These are phyloP conservation scores for Saturnispora hagleri DNA, from an alignment of 805 yeast species.

Conservation along the genomic window DNA sequence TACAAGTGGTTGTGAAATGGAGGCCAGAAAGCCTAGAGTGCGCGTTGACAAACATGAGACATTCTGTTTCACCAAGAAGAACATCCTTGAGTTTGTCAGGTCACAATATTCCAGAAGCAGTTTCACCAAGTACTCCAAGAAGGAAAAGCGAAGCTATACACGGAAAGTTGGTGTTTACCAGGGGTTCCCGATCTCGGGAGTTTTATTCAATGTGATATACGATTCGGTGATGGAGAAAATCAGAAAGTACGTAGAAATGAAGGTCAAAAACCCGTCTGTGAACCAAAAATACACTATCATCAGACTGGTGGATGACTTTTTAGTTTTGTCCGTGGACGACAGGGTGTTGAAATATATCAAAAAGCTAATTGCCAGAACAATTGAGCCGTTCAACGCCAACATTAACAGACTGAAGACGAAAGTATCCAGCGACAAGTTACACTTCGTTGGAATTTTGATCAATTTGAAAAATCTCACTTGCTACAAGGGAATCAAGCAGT, in stretches of 20 bases:
- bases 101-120: slow-evolving; percentile 48
- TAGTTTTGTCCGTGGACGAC: slow-evolving; percentile 47
- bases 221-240: slow-evolving; percentile 42
- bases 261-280: background rate
- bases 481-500: slow-evolving; percentile 22
- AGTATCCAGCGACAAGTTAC: slow-evolving; percentile 16
- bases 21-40: background rate
- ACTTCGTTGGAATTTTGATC: slow-evolving; percentile 37
- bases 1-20: background rate
- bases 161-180: slow-evolving; percentile 71
- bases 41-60: slow-evolving; percentile 13
- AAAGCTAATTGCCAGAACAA: slow-evolving; percentile 27
- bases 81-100: slow-evolving; percentile 37
- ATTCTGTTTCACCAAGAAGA: slow-evolving; percentile 29
- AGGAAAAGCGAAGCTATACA: slow-evolving; percentile 25
- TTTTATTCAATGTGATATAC: slow-evolving; percentile 66
- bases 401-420: slow-evolving; percentile 34
- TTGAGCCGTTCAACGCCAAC: slow-evolving; percentile 34
- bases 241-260: slow-evolving; percentile 14
- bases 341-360: slow-evolving; percentile 25
- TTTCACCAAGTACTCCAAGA: slow-evolving; percentile 27
- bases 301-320: slow-evolving; percentile 78
- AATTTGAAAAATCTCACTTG: slow-evolving; percentile 27
- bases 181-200: slow-evolving; percentile 70
- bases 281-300: slow-evolving; percentile 32